Base-by-base conservation (phyloP, 441 rosid species). In the Populus hybrid region DNA sequence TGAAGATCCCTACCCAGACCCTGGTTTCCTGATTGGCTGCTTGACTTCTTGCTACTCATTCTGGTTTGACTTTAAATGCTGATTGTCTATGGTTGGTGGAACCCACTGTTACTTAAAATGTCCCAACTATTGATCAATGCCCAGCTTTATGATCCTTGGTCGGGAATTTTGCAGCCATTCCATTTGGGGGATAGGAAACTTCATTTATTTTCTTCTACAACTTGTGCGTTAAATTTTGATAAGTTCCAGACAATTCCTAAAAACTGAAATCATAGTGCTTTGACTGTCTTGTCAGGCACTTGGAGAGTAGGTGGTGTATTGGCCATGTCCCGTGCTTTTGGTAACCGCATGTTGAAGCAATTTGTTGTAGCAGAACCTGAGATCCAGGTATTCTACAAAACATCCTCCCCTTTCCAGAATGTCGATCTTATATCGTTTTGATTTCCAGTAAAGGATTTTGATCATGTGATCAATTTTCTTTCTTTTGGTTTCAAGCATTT, bases 251-350 rank as follows among this genome's bases (percentile, higher is more conserved):
- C 14, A 10, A 1, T 50, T 81, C 28, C 63, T 42, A 12, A 68
- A 64, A 36, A 11, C 21, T 24, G 50, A 64, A 38, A 69, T 76
- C 21, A 63, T 73, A 29, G 26, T 78, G 68, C 77, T 82, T 77
- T 79, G 74, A 53, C 66, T 75, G 45, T 79, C 64, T 79, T 82
- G 64, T 72, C 85, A 94, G 99, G 99, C 78, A 96, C 98, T 71
- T 96, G 99, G 99, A 89, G 99, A 84, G 99, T 96, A 64, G 99
- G 99, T 71, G 99, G 98, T 75, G 98, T 96, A 36, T 80, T 91
- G 82, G 98, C 99, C 61, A 94, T 96, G 99, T 94, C 98, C 68
- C 92, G 98, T 69, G 99, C 99, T 70, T 96, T 96, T 79, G 99
- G 99, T 16, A 96, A 96, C 84, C 94, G 97, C 74, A 93, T 96